A percentile compares a stretch with the other conserved stretches of the same genome.
Evolutionary conservation across 2,329 filamentous ascomycete genomes (phyloP).

Genomic region (Paramyrothecium sp.): DNA sequence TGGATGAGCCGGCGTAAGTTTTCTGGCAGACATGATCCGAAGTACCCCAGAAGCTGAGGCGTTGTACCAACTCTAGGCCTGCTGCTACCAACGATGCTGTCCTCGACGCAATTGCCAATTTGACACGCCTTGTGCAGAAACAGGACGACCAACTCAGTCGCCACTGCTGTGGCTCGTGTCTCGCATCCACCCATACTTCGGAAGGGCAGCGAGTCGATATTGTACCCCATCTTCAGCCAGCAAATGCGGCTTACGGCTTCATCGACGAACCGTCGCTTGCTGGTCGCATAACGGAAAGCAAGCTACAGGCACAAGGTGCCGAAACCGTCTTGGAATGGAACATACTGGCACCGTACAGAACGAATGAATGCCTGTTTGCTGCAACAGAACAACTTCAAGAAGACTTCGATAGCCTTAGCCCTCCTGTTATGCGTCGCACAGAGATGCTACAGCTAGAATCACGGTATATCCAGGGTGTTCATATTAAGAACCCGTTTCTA

Average conservation of each 20-base stretch:
- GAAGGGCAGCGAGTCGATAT: not conserved
- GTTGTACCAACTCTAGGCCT: not conserved
- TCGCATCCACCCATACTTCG: not conserved
- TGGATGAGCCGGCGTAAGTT: not conserved
- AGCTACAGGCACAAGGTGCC: not conserved
- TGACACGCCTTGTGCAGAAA: not conserved
- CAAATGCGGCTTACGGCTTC: no score
- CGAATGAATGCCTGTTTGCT: slow-evolving; percentile 1
- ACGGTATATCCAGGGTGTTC: slow-evolving; percentile 3
- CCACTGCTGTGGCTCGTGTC: not conserved
- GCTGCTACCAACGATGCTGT: not conserved
- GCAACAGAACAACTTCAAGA: not conserved
- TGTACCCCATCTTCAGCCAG: not conserved
- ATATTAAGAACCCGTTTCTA: slow-evolving; percentile 4
- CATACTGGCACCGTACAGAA: not conserved
- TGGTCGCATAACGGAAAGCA: not conserved
- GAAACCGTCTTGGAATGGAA: slow-evolving; percentile 1
- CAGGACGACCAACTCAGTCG: not conserved
- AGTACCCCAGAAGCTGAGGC: not conserved
- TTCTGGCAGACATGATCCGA: not conserved
- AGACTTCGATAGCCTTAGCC: not conserved
- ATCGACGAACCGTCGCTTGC: not conserved
- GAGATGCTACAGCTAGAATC: not conserved
- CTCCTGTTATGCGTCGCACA: not conserved
- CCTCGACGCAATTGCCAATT: not conserved